phyloP scores from a whole-genome alignment of 768 basidiomycete genomes.

The Myochromella boudieri region DNA sequence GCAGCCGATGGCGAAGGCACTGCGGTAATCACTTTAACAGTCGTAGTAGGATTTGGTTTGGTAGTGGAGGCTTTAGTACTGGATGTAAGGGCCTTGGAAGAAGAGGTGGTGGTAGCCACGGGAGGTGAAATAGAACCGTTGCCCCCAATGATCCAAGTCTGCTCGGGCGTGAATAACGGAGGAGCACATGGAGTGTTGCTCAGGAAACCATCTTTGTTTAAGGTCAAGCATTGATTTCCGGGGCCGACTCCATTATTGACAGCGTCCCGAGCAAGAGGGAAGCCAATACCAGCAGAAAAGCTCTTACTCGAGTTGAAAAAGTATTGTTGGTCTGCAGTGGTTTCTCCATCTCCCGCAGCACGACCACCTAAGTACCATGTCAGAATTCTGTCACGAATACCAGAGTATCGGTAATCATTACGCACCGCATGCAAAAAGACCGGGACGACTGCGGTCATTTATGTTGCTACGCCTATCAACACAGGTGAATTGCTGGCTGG shows the following conservation, averaged over 20 bases:
- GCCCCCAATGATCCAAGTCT: constrained; percentile 23
- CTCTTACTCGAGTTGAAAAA: constrained; percentile 23
- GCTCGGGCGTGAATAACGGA: constrained; percentile 24
- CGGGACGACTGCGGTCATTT: constrained; percentile 25
- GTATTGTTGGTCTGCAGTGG: constrained; percentile 25
- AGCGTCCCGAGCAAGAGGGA: constrained; percentile 20
- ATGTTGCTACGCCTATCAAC: constrained; percentile 25
- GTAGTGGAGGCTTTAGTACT: background rate
- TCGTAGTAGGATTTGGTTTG: background rate
- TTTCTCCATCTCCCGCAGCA: constrained; percentile 27
- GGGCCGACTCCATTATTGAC: constrained; percentile 23
- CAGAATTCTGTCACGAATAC: background rate
- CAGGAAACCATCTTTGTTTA: constrained; percentile 25
- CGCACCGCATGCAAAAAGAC: constrained; percentile 26
- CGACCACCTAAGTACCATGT: constrained; percentile 21
- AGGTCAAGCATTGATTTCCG: constrained; percentile 24
- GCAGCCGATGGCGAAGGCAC: constrained; percentile 1
- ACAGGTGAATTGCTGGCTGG: constrained; percentile 28
- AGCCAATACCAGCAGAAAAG: constrained; percentile 17
- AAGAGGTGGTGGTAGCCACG: background rate
- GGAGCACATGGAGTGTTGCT: constrained; percentile 26
- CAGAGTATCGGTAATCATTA: background rate
- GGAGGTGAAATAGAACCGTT: background rate
- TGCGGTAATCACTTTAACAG: background rate
- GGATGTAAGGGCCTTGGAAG: background rate